Conservation (phyloP, 768 basidiomycete genomes). For the Boletellus ananiceps region DNA sequence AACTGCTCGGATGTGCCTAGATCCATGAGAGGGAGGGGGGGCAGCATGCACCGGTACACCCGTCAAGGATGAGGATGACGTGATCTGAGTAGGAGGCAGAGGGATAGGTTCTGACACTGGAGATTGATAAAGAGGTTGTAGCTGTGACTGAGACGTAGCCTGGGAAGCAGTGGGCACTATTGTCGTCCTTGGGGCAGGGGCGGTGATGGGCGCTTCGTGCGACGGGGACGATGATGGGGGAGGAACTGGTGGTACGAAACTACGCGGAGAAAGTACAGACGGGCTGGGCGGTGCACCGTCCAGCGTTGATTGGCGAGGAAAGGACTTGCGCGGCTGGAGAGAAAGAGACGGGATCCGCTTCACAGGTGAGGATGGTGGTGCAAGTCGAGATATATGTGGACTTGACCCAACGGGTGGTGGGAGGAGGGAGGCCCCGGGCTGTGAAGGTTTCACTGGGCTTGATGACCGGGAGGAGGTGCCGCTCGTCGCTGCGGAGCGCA, state of each 20-base stretch:
- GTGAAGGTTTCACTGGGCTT: conserved; percentile 53
- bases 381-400: conserved; percentile 27
- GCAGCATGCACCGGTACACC: conserved; percentile 2
- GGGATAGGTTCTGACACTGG: conserved; percentile 10
- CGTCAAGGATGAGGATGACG: conserved; percentile 14
- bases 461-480: conserved; percentile 51
- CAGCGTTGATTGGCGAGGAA: conserved; percentile 41
- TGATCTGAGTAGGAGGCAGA: conserved; percentile 14
- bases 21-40: conserved; percentile 5
- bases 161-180: conserved; percentile 35
- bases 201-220: conserved; percentile 14
- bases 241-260: conserved; percentile 21
- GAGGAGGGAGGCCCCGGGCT: conserved; percentile 21
- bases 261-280: conserved; percentile 22
- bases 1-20: conserved; percentile 10
- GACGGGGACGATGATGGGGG: conserved; percentile 15
- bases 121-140: conserved; percentile 18
- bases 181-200: conserved; percentile 31
- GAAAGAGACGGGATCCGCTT: conserved; percentile 49
- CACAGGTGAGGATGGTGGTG: conserved; percentile 47
- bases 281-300: conserved; percentile 30
- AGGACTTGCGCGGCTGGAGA: conserved; percentile 48
- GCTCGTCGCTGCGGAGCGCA: conserved; percentile 35
- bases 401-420: conserved; percentile 28
- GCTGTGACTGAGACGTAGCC: conserved; percentile 30